Evolutionary conservation across 306 rosid genomes (phyloP).

Genomic region (Begonia fuchsioides): DNA sequence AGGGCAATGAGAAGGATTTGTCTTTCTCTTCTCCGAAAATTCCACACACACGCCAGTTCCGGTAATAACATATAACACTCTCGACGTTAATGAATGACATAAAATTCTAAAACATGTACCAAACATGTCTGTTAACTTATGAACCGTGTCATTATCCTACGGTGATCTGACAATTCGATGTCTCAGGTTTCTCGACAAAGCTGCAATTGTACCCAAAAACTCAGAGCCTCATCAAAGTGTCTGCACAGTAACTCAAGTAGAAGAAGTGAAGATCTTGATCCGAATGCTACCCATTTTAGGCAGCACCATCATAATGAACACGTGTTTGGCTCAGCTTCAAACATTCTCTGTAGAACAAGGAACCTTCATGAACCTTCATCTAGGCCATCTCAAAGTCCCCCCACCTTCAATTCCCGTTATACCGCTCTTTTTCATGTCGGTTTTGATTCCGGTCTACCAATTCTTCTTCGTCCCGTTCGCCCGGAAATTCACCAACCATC

Average conservation of each 20-base stretch:
- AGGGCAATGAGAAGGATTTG: conserved; percentile 31
- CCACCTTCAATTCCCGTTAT: conserved; percentile 66
- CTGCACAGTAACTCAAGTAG: conserved; percentile 77
- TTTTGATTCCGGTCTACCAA: conserved; percentile 60
- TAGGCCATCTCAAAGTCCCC: conserved; percentile 47
- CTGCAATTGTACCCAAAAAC: conserved; percentile 36
- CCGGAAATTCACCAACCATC: conserved; percentile 53
- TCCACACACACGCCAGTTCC: conserved; percentile 54
- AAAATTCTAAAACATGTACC: too few species aligned
- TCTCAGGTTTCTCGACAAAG: conserved; percentile 49
- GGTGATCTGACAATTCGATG: too few species aligned
- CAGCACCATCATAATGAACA: conserved; percentile 76
- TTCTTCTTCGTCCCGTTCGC: conserved; percentile 59
- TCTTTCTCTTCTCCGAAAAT: conserved; percentile 17
- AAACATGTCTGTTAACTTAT: too few species aligned
- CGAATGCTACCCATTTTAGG: conserved; percentile 69
- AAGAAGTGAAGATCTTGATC: conserved; percentile 68
- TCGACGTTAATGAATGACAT: too few species aligned
- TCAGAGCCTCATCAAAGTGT: conserved; percentile 29
- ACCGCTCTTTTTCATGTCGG: conserved; percentile 46
- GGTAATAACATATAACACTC: too few species aligned
- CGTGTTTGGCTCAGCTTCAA: conserved; percentile 82
- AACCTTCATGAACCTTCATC: conserved; percentile 29
- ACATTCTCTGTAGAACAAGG: conserved; percentile 84
- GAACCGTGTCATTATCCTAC: too few species aligned